Percentiles rank a stretch among this genome's conserved stretches.
Conservation (phyloP, 768 basidiomycete species). For the Podaxis rugospora region DNA sequence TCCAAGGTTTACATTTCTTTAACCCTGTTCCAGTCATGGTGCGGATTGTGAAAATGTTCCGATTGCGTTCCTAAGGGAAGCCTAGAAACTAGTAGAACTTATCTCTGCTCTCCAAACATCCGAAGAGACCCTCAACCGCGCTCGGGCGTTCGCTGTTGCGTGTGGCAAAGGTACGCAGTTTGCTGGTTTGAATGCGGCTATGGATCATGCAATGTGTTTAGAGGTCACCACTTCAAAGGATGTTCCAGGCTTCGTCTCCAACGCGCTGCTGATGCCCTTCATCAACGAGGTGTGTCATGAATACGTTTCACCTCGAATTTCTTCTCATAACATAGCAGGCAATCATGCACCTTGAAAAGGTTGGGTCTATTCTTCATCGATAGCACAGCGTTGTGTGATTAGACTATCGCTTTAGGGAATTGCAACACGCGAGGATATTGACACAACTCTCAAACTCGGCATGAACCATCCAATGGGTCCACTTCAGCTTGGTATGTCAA, state of each 20-base stretch:
- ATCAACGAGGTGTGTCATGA: constrained; percentile 72
- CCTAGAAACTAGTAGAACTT: constrained; percentile 88
- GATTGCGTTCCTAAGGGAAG: neutral
- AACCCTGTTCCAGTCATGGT: constrained; percentile 98
- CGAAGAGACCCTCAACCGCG: constrained; percentile 64
- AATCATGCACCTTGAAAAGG: constrained; percentile 90
- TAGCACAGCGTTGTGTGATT: neutral
- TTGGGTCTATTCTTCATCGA: constrained; percentile 19
- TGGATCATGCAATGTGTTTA: constrained; percentile 22
- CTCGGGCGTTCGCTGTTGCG: constrained; percentile 77
- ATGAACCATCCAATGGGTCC: constrained; percentile 98
- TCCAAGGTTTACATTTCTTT: constrained; percentile 84
- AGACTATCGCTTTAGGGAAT: constrained; percentile 51
- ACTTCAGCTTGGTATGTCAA: constrained; percentile 66
- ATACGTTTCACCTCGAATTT: neutral
- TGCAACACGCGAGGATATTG: constrained; percentile 93
- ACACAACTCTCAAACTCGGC: constrained; percentile 88
- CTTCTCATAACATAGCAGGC: constrained; percentile 44
- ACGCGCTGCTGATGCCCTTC: constrained; percentile 94
- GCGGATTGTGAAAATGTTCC: constrained; percentile 15
- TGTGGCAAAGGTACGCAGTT: constrained; percentile 76
- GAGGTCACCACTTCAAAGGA: constrained; percentile 90
- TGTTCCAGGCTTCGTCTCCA: constrained; percentile 93
- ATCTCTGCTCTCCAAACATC: constrained; percentile 93
- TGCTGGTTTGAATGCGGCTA: neutral